A percentile compares a stretch with the other conserved stretches of the same genome.
These are phyloP conservation scores for Lyophyllum semitale DNA, from an alignment of 768 basidiomycete genomes.

Conservation along the genomic window DNA sequence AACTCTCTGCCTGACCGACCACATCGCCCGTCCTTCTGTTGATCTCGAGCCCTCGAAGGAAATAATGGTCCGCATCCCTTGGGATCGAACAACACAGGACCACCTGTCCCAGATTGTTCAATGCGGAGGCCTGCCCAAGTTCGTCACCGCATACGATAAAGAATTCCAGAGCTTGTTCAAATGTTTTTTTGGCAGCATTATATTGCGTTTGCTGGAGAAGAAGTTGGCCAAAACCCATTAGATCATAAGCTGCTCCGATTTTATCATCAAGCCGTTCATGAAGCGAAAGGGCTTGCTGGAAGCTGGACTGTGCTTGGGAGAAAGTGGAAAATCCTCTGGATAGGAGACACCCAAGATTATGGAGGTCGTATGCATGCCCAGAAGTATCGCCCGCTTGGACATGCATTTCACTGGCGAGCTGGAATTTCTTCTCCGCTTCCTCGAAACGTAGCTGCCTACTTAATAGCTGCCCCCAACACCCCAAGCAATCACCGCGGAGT, in stretches of 20 bases:
- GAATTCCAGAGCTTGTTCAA: constrained; percentile 15
- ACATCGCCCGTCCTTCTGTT: constrained; percentile 17
- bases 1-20: constrained; percentile 23
- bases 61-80: constrained; percentile 21
- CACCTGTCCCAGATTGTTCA: constrained; percentile 25
- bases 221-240: constrained; percentile 25
- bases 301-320: constrained; percentile 15
- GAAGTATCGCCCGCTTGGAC: constrained; percentile 18
- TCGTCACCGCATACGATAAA: constrained; percentile 20
- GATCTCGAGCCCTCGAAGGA: constrained; percentile 17
- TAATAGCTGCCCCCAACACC: constrained; percentile 29
- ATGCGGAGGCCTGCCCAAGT: constrained; percentile 22
- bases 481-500: constrained; percentile 26
- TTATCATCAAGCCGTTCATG: constrained; percentile 21
- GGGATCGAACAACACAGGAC: constrained; percentile 18
- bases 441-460: constrained; percentile 20
- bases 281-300: constrained; percentile 16
- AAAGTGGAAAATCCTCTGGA: constrained; percentile 7
- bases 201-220: constrained; percentile 16
- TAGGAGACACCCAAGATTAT: constrained; percentile 26
- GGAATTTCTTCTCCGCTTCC: constrained; percentile 23
- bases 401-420: constrained; percentile 24
- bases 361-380: constrained; percentile 29
- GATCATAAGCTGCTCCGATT: constrained; percentile 24
- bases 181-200: constrained; percentile 9